A percentile compares a stretch with the other conserved stretches of the same genome.
These are phyloP conservation scores for Penicillium occitanis DNA, from an alignment of 2,329 filamentous ascomycete species.

Conservation along the genomic window DNA sequence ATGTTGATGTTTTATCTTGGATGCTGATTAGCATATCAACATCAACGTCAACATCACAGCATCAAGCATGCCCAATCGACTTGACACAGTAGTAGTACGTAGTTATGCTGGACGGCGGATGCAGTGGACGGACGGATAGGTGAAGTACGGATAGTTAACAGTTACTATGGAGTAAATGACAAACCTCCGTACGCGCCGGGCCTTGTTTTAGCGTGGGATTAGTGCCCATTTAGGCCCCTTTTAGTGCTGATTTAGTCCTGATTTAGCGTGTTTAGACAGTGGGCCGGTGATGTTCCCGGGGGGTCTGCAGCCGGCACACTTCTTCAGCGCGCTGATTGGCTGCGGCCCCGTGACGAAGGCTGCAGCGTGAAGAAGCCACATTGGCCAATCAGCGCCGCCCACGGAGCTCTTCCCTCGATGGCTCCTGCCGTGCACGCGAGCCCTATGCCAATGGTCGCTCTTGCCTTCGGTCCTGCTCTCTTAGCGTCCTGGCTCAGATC, in stretches of 20 bases:
- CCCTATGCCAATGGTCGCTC: conserved; percentile 11
- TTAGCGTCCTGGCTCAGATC: background rate
- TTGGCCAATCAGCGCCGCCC: conserved; percentile 18
- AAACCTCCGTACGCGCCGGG: conserved; percentile 20
- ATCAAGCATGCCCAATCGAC: background rate
- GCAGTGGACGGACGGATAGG: background rate
- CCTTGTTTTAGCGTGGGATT: conserved; percentile 20
- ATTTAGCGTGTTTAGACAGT: conserved; percentile 13
- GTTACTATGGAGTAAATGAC: background rate
- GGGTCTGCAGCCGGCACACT: conserved; percentile 17
- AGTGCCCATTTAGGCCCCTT: background rate
- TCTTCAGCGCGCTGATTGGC: conserved; percentile 20
- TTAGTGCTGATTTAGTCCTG: background rate
- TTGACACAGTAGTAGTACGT: background rate
- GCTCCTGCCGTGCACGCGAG: background rate
- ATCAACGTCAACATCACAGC: background rate
- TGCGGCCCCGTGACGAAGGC: conserved; percentile 13
- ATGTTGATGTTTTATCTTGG: background rate
- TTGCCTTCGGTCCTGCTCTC: background rate
- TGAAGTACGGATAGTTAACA: background rate
- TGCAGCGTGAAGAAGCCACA: conserved; percentile 17
- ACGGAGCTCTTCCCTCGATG: conserved; percentile 4
- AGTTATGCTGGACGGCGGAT: too few species aligned
- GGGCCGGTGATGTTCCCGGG: conserved; percentile 16
- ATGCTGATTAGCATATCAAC: background rate